Base-by-base conservation (phyloP, 164 flowering plant species). In the Kalanchoe fedtschenkoi region DNA sequence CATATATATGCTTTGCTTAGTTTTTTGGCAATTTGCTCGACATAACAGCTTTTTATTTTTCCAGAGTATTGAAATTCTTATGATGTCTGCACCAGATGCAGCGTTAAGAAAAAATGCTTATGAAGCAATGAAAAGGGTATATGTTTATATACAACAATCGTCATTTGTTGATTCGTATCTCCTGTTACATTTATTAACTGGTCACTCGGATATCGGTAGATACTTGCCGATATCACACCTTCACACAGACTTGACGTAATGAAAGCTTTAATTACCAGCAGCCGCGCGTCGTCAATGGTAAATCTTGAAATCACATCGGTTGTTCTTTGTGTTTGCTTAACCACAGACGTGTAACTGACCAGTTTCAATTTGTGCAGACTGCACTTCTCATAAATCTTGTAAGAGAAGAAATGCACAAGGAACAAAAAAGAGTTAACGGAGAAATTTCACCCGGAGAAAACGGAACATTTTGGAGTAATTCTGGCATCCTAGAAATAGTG, bases 261-360 rank as follows among this genome's bases (percentile, higher is more conserved):
- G 58, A 75, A 72, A 74, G 84, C 85, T 42, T 72, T 84, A 73
- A 77, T 91, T 55, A 71, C 66, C 64, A 77, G 78, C 39, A 76
- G 74, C 54, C 63, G 69, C 46, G 76, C 77, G 38, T 67, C 96
- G 59, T 87, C 97, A 64, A 88, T 91, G 99, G 99, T 91, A 80
- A 70, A 19, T 47, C 34, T 41, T 57, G 9, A 46, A 37, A 7
- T 22, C 58, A 58, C 6, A 15, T 67, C 59, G 33, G 33, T 43
- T 62, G 22, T 28, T 53, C 44, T 9, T 39, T 41, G 28, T 26
- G 21, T 1, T 37, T 42, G n/a, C n/a, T n/a, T n/a, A n/a, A n/a
- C n/a, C n/a, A n/a, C n/a, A n/a, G n/a, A n/a, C n/a, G n/a, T 43
- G 16, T 11, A 13, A 19, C 11, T 33, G 0, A 42, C 54, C 37